phyloP scores from a whole-genome alignment of 345 rosid genomes.

The Populus nigra region DNA sequence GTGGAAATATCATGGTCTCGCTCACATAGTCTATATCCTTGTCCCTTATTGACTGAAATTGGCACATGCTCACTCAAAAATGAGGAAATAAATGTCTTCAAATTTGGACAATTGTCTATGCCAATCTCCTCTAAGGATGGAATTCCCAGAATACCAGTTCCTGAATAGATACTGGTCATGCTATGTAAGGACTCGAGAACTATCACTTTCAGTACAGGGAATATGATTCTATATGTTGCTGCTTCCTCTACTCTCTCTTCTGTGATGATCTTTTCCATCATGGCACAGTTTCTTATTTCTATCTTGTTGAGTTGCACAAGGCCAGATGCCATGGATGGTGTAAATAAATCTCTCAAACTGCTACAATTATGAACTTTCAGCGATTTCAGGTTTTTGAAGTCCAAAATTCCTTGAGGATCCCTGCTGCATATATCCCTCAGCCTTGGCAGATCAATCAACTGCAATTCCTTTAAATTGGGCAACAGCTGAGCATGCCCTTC shows the following conservation, averaged over 20 bases:
- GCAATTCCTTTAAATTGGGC: not conserved
- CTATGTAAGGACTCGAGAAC: not conserved
- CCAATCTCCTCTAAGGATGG: conserved; percentile 1
- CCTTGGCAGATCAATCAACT: conserved; percentile 6
- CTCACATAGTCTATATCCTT: not conserved
- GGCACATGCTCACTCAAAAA: too few species aligned
- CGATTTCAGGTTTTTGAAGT: not conserved
- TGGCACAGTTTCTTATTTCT: not conserved
- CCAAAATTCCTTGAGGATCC: not conserved
- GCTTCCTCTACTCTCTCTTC: not conserved
- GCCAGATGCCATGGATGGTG: not conserved
- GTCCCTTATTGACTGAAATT: not conserved
- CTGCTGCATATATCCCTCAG: not conserved
- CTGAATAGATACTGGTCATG: not conserved
- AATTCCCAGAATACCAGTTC: not conserved
- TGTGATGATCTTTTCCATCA: not conserved
- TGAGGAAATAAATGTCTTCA: not conserved
- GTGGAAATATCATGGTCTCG: not conserved
- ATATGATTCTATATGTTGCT: not conserved
- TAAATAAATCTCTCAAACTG: conserved; percentile 7
- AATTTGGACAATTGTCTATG: not conserved
- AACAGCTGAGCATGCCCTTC: not conserved
- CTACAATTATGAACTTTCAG: conserved; percentile 4
- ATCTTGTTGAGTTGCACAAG: not conserved
- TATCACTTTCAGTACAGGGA: not conserved